Conservation (phyloP, 2,329 filamentous ascomycete species). For the Beauveria brongniartii region DNA sequence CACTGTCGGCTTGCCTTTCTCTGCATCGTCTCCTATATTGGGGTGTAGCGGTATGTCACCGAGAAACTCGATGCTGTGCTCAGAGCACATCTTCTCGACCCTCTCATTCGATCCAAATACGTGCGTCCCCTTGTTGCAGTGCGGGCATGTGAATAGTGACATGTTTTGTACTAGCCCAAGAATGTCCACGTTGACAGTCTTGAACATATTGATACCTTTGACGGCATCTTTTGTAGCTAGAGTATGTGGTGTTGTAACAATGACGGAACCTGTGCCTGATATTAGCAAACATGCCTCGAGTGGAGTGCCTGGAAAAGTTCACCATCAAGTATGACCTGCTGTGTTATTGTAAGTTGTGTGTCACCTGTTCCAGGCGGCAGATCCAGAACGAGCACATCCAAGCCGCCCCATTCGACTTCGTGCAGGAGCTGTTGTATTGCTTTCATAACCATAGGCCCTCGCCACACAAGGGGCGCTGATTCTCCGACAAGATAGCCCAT, state of each 20-base stretch:
- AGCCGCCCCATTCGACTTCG: constrained; percentile 84
- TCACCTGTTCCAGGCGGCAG: constrained; percentile 92
- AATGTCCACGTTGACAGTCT: constrained; percentile 70
- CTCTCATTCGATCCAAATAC: constrained; percentile 64
- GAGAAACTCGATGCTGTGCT: constrained; percentile 69
- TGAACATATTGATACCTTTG: constrained; percentile 88
- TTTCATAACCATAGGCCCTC: constrained; percentile 96
- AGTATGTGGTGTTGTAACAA: constrained; percentile 90
- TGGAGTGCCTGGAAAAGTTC: constrained; percentile 19
- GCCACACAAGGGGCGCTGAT: constrained; percentile 82
- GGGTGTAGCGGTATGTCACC: constrained; percentile 86
- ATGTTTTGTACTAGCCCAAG: constrained; percentile 91
- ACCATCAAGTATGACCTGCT: constrained; percentile 86
- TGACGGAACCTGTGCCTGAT: constrained; percentile 55
- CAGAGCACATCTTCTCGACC: constrained; percentile 60
- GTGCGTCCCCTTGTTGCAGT: constrained; percentile 64
- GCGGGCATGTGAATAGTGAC: constrained; percentile 74
- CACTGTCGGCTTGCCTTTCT: constrained; percentile 81
- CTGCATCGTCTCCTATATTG: constrained; percentile 78
- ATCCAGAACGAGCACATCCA: constrained; percentile 86
- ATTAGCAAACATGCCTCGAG: not conserved
- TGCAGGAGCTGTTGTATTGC: constrained; percentile 91
- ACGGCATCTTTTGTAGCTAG: constrained; percentile 86
- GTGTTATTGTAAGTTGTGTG: constrained; percentile 91
- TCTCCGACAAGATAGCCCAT: constrained; percentile 89